Percentiles rank a stretch among this genome's conserved stretches.
Evolutionary conservation across 106 monocot species (phyloP).

Genomic region (Acorus calamus): DNA sequence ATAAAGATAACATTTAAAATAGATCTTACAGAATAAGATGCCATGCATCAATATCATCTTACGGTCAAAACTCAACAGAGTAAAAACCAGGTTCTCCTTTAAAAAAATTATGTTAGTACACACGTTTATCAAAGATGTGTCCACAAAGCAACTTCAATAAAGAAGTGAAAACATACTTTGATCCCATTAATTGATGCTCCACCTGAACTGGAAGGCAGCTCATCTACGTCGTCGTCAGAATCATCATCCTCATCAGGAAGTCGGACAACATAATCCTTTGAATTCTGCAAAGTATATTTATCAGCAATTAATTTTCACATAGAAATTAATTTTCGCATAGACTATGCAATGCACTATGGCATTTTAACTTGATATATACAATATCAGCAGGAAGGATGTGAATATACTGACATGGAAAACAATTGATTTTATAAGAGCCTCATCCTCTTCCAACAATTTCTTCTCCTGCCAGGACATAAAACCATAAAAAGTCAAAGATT

Average conservation of each 20-base stretch:
- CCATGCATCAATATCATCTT: too few species aligned
- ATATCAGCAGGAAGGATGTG: not conserved
- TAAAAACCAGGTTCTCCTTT: too few species aligned
- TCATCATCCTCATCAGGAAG: conserved; percentile 49
- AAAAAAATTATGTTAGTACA: too few species aligned
- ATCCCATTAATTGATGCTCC: not conserved
- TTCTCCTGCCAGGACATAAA: conserved; percentile 40
- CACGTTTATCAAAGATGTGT: too few species aligned
- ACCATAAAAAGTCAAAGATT: not conserved
- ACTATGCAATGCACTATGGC: too few species aligned
- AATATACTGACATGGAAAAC: conserved; percentile 41
- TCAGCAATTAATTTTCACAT: not conserved
- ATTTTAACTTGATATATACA: not conserved
- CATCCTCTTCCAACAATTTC: conserved; percentile 66
- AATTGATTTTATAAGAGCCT: conserved; percentile 66
- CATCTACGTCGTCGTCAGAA: conserved; percentile 11
- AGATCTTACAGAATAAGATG: too few species aligned
- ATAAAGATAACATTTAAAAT: too few species aligned
- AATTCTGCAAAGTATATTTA: conserved; percentile 22
- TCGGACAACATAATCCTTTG: conserved; percentile 50
- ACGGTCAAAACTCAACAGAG: too few species aligned
- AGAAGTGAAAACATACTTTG: conserved; percentile 13
- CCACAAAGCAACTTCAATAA: not conserved
- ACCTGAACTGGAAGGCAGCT: conserved; percentile 6
- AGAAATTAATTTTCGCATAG: not conserved